Base-by-base conservation (phyloP, 768 basidiomycete species). In the Macrolepiota dolichaula region DNA sequence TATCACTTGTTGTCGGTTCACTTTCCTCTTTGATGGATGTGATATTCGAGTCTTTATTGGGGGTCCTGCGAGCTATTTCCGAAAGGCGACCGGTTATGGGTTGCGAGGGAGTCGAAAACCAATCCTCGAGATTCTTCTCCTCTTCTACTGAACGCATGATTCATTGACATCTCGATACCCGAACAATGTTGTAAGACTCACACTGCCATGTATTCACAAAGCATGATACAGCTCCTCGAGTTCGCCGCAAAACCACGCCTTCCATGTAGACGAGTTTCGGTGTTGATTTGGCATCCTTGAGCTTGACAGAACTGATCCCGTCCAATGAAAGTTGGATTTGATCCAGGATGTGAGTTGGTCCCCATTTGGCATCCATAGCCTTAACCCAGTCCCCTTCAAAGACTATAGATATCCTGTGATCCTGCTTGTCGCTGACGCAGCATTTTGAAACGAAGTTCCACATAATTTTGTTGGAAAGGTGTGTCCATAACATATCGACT, bases 121-220 rank as follows among this genome's bases (percentile, higher is more conserved):
- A 54, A 40, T 54, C 32, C n/a, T 49, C 22, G 19, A 54, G n/a
- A 5, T 61, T 24, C 22, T 55, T 42, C 44, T 55, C 60, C 49
- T 61, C 40, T 42, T 55, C 32, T 51, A 36, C 50, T 47, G 17
- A 12, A 19, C 17, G 36, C 4, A 9, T 35, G 37, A 25, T 4
- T 7, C 12, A 10, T 54, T 15, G 53, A 10, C 35, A 54, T 19
- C 17, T 10, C 56, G 38, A 29, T 25, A 1, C 12, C 13, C 13
- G 35, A 11, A 19, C n/a, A 44, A 42, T 13, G 38, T 5, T 37
- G 25, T n/a, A 10, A 49, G 24, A 66, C 68, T 27, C 55, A 74
- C 74, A 38, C 57, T 61, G 55, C 72, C 72, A 73, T 50, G 71
- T 72, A 61, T 74, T 71, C 22, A 74, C 56, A 15, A 59, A 60